Base-by-base conservation (phyloP, 192 early-diverging fungal species). In the Lobosporangium transversale region DNA sequence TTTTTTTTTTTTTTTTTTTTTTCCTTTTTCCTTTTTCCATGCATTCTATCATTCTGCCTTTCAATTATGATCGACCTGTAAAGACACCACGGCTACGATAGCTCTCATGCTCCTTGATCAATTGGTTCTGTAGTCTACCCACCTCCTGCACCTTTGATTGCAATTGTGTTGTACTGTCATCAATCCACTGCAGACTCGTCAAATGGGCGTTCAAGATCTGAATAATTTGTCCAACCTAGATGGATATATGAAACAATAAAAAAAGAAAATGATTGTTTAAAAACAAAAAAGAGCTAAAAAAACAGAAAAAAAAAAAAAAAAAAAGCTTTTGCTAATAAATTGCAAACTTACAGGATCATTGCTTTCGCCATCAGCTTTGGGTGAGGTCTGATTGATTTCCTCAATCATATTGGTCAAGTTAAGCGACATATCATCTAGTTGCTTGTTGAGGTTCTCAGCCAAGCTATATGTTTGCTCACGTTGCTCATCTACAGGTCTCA, bases 131-230 rank as follows among this genome's bases (percentile, higher is more conserved):
- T 18, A 85, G 21, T 23, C 76, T 76, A 18, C 53, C 33, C 21
- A 89, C 74, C 57, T 87, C 85, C 33, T 85, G 79, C 8, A 93
- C 81, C 64, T 87, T 87, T 17, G 74, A 78, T 53, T 82, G 70
- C 60, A 95, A 63, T 33, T 85, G 70, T 17, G 76, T 75, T 17
- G 90, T 84, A n/a, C 74, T 82, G 11, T 60, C 66, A 69, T 98
- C 95, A 15, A 99, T 87, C 97, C 97, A 99, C 79, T 96, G 91
- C 29, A 99, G 83, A 45, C 94, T 91, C 21, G 92, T 88, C 80
- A 98, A 83, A 68, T 99, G 97, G 15, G 87, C 82, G 67, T 98
- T 95, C 60, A 99, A 84, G 54, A 99, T 95, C 68, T 90, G 84
- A 21, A 92, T 89, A 55, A 99, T 95, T 74, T 97, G 89, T 33